These are phyloP conservation scores for Colletotrichum sp. DNA, from an alignment of 2,329 filamentous ascomycete genomes.

Conservation along the genomic window DNA sequence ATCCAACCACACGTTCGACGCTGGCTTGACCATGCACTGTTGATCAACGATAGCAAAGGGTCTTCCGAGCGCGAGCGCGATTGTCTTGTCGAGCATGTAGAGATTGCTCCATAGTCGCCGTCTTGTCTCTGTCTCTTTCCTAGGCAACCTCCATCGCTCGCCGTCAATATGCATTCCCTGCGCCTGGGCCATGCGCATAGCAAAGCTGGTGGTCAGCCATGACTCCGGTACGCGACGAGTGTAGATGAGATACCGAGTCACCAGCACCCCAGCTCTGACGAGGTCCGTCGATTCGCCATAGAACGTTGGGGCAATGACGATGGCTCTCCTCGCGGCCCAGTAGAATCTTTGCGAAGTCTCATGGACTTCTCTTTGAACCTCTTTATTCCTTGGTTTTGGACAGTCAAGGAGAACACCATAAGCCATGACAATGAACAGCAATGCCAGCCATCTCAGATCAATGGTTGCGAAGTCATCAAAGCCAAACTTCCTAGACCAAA, in stretches of 20 bases:
- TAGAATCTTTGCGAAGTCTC: slow-evolving; percentile 45
- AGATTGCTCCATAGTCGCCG: slow-evolving; percentile 44
- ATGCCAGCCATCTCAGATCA: slow-evolving; percentile 45
- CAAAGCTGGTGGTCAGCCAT: slow-evolving; percentile 47
- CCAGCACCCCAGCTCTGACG: slow-evolving; percentile 42
- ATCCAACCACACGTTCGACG: slow-evolving; percentile 43
- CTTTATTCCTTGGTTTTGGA: slow-evolving; percentile 32
- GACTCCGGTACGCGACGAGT: slow-evolving; percentile 40
- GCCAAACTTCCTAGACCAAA: slow-evolving; percentile 43
- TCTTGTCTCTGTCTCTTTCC: slow-evolving; percentile 40
- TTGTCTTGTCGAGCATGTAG: slow-evolving; percentile 43
- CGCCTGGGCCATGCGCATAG: slow-evolving; percentile 46
- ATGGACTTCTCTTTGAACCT: slow-evolving; percentile 38
- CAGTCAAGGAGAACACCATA: slow-evolving; percentile 42
- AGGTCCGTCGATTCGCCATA: slow-evolving; percentile 45
- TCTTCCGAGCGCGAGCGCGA: slow-evolving; percentile 42
- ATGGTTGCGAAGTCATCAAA: slow-evolving; percentile 43
- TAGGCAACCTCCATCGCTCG: slow-evolving; percentile 39
- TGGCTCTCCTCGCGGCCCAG: slow-evolving; percentile 42
- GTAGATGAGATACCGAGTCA: slow-evolving; percentile 44
- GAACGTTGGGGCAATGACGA: slow-evolving; percentile 46
- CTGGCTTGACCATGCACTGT: slow-evolving; percentile 40
- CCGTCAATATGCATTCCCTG: slow-evolving; percentile 49
- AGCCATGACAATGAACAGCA: slow-evolving; percentile 45
- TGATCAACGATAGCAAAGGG: slow-evolving; percentile 43